Conservation (phyloP, 2,329 filamentous ascomycete species). For the Beauveria sp. region DNA sequence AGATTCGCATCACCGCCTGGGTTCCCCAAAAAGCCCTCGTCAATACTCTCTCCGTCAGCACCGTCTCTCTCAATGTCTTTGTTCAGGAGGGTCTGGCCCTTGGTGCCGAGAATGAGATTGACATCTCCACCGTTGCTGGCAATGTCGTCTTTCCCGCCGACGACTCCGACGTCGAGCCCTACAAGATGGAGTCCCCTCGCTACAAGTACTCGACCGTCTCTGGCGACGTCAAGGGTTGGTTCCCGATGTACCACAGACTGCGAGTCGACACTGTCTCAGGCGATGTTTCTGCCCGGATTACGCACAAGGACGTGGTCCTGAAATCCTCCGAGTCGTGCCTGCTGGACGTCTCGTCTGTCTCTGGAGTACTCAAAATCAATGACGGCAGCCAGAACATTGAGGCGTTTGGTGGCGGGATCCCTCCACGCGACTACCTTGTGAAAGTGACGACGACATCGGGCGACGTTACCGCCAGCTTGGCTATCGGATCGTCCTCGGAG, state of each 20-base stretch:
- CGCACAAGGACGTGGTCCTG: conserved; percentile 30
- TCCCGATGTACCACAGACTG: conserved; percentile 43
- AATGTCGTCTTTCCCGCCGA: conserved; percentile 27
- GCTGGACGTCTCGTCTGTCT: conserved; percentile 34
- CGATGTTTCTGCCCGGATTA: conserved; percentile 31
- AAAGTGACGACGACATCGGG: conserved; percentile 38
- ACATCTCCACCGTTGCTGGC: conserved; percentile 31
- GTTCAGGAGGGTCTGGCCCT: conserved; percentile 34
- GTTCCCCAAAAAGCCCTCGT: conserved; percentile 34
- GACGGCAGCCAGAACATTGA: conserved; percentile 29
- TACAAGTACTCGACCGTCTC: conserved; percentile 36
- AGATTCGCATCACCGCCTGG: conserved; percentile 39
- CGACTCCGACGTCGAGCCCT: conserved; percentile 22
- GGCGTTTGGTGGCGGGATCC: conserved; percentile 24
- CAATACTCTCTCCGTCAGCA: conserved; percentile 27
- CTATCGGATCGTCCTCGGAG: conserved; percentile 28
- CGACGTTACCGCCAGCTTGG: conserved; percentile 30
- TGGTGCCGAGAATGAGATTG: conserved; percentile 19
- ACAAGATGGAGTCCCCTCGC: conserved; percentile 34
- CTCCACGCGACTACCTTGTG: conserved; percentile 40
- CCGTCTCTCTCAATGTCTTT: conserved; percentile 32
- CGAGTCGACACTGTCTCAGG: conserved; percentile 38
- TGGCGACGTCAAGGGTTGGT: conserved; percentile 38
- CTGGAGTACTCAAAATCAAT: conserved; percentile 33
- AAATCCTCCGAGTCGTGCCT: conserved; percentile 30